Percentiles rank a stretch among this genome's conserved stretches.
These are phyloP conservation scores for Metschnikowia arizonensis DNA, from an alignment of 805 yeast species.

Conservation along the genomic window DNA sequence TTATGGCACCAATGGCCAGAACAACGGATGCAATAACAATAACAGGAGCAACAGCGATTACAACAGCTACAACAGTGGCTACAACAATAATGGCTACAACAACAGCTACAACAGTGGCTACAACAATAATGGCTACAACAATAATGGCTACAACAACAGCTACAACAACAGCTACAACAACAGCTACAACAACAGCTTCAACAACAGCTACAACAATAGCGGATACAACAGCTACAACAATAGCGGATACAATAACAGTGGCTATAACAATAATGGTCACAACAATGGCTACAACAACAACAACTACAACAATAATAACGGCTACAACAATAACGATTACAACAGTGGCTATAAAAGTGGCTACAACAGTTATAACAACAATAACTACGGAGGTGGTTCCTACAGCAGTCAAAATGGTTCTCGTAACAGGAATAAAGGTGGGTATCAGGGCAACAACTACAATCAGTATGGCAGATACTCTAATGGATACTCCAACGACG, in stretches of 20 bases:
- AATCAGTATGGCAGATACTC: slow-evolving; percentile 2
- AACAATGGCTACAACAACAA: slow-evolving; percentile 3
- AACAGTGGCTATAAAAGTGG: neutral
- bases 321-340: neutral
- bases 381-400: neutral
- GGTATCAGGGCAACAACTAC: slow-evolving; percentile 1
- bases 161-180: neutral
- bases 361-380: neutral
- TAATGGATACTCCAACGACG: slow-evolving; percentile 1
- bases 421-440: slow-evolving; percentile 7
- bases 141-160: slow-evolving; percentile 1
- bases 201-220: neutral
- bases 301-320: neutral
- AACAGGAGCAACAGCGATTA: too few species aligned
- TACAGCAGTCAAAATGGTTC: slow-evolving; percentile 8
- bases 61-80: slow-evolving; percentile 4
- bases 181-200: neutral
- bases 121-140: slow-evolving; percentile 1
- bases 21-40: slow-evolving; percentile 3
- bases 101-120: neutral
- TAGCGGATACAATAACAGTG: neutral
- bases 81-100: neutral
- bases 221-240: neutral
- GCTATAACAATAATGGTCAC: neutral
- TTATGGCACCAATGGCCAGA: too few species aligned